Conservation (phyloP, 768 basidiomycete genomes). For the Lyophyllum shimeji region DNA sequence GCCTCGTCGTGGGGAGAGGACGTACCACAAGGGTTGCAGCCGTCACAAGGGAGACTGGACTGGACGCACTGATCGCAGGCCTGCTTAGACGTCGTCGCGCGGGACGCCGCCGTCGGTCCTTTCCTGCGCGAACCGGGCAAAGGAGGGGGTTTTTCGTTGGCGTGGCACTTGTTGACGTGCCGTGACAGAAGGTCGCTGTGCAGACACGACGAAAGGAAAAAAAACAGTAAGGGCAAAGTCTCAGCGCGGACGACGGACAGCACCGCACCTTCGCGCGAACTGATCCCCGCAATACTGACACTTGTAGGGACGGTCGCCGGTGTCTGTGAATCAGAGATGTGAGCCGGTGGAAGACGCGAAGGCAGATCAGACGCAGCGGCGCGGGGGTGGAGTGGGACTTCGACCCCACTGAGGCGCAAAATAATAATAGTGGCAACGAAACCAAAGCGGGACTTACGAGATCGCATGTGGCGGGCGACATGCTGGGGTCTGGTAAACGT, state of each 20-base stretch:
- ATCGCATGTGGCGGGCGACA: constrained; percentile 89
- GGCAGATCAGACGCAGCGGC: constrained; percentile 12
- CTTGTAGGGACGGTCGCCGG: constrained; percentile 88
- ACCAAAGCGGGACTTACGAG: too few species aligned
- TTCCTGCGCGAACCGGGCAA: constrained; percentile 54
- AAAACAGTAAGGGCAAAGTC: too few species aligned
- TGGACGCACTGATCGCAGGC: constrained; percentile 86
- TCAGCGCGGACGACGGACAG: too few species aligned
- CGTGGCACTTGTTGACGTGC: constrained; percentile 88
- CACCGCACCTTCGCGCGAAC: constrained; percentile 74
- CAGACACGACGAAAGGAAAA: too few species aligned
- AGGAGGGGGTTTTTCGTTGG: constrained; percentile 61
- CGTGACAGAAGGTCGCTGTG: constrained; percentile 81
- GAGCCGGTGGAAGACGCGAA: not conserved
- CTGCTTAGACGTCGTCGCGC: constrained; percentile 79
- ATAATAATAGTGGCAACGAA: constrained; percentile 24
- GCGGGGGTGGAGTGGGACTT: constrained; percentile 2
- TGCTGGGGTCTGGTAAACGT: constrained; percentile 89
- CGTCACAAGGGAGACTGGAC: constrained; percentile 73
- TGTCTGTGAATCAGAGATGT: constrained; percentile 54
- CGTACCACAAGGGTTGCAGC: constrained; percentile 76
- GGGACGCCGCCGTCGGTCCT: constrained; percentile 64
- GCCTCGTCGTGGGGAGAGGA: constrained; percentile 22
- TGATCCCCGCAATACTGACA: constrained; percentile 88
- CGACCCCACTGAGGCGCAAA: not conserved